Evolutionary conservation across 2,329 filamentous ascomycete species (phyloP), one percentile per base, ranked within the genome.

Genomic region (Hymenoscyphus albidus): DNA sequence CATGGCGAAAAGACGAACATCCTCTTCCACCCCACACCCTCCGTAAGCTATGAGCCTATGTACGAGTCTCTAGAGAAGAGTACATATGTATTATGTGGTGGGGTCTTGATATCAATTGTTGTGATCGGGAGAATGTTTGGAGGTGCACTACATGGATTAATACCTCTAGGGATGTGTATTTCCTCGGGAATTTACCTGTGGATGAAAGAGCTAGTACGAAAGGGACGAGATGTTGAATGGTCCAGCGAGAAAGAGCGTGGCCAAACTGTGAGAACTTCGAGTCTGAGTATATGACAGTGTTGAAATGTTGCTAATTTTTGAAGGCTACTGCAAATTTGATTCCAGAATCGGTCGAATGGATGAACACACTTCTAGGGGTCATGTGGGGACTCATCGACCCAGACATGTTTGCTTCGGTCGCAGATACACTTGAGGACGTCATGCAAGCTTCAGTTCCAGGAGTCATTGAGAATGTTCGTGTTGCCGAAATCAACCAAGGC

Each of bases 1-100:
- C 91, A 93, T 74, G 94, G 93, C 72, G 94, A 98, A 75, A 97
- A 95, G 83, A 98, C 95, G 3, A 97, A 97, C 68, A 88, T 98
- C 18, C 83, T 97, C 38, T 98, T 98, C 77, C 94, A 97, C 77
- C 94, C 95, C 16, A 98, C 94, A 0, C 94, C 94, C 0, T 90
- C 90, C 0, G 85, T 97, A 70, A 92, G 89, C 79, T 97, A 92
- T 74, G 92, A 96, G 76, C 92, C 93, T 4, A 96, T 93, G 84
- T 97, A 91, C 75, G 85, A 82, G 22, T 78, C 85, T 13, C 77
- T 97, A 64, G 92, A 98, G 78, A 85, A 86, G 69, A 85, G 88
- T 10, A 91, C 89, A n/a, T 87, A 85, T 57, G 80, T 86, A 0
- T 78, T 97, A 4, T 91, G 90, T 69, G 79, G 82, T 12, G 88